Conservation (phyloP, 1,284 basidiomycete species). For the Austroboletus novae-zelandiae region DNA sequence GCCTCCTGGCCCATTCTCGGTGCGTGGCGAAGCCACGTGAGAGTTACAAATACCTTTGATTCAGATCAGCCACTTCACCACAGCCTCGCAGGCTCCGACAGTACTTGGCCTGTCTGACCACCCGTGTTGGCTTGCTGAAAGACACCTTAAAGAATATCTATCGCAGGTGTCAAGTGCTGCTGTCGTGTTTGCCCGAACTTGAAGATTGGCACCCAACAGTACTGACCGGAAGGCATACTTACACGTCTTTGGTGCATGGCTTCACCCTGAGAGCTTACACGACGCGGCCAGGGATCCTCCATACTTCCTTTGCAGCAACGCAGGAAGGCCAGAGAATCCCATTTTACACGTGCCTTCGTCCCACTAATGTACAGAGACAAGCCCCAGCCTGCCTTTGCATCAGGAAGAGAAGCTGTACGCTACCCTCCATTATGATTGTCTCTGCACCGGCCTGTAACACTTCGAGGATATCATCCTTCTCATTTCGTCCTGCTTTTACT, state of each 20-base stretch:
- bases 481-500: neutral
- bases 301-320: slow-evolving; percentile 24
- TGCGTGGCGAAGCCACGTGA: slow-evolving; percentile 33
- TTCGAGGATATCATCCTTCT: too few species aligned
- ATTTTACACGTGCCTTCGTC: slow-evolving; percentile 16
- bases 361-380: slow-evolving; percentile 5
- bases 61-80: slow-evolving; percentile 17
- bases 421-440: too few species aligned
- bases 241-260: slow-evolving; percentile 18
- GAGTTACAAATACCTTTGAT: slow-evolving; percentile 15
- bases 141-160: neutral
- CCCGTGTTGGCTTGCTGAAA: too few species aligned
- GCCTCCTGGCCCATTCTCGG: slow-evolving; percentile 31
- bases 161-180: neutral
- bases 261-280: slow-evolving; percentile 16
- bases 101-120: neutral
- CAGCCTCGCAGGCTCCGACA: neutral
- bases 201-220: neutral
- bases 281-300: slow-evolving; percentile 26
- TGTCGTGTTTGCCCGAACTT: neutral
- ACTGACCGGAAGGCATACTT: neutral
- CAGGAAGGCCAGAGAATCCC: slow-evolving; percentile 21
- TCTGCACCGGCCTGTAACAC: too few species aligned
- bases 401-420: slow-evolving; percentile 1
- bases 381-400: slow-evolving; percentile 2